Evolutionary conservation across 1,284 basidiomycete genomes (phyloP), one percentile per base, ranked within the genome.

Genomic region (Polyporus tsugae): DNA sequence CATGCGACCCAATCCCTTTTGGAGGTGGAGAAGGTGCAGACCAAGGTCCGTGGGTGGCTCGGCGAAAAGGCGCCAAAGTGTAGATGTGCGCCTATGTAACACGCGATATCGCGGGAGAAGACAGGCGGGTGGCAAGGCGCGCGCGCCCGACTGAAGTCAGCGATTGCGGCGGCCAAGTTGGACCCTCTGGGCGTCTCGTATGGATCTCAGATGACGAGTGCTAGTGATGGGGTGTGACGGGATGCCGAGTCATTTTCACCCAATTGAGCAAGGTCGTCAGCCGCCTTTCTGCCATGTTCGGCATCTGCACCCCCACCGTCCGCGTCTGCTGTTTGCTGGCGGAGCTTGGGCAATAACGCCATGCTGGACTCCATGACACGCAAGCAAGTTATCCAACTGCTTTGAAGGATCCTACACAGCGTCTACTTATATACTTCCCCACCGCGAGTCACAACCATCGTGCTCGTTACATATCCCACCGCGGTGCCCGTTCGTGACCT

Each of bases 201-300:
- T 0, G 35, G 35, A 58, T 64, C 63, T 64, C 35, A 60, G 35
- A 60, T 65, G 55, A 35, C 19, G 0, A 38, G 35, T 57, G 35
- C n/a, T 57, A 17, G 55, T 19, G 52, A 1, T 17, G 53, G 55
- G 42, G 59, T 44, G 63, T 65, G 64, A 65, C 64, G 60, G 15
- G 29, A 17, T 1, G 15, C 13, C 2, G 53, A 55, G 53, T 55
- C 53, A 55, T 6, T 6, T 29, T 35, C 6, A 35, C 53, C 33
- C 1, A 19, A 55, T 35, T 55, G 53, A 11, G 53, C 53, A 22
- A 29, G 13, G 49, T 29, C 15, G 11, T 35, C 53, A 7, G 53
- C 53, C 29, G 53, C 29, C 29, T 19, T 29, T 29, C 53, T 33
- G 53, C 53, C 17, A 35, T 55, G n/a, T 35, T 55, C 53, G 53